These are phyloP conservation scores for Sporothrix inflata DNA, from an alignment of 2,329 filamentous ascomycete genomes.

Conservation along the genomic window DNA sequence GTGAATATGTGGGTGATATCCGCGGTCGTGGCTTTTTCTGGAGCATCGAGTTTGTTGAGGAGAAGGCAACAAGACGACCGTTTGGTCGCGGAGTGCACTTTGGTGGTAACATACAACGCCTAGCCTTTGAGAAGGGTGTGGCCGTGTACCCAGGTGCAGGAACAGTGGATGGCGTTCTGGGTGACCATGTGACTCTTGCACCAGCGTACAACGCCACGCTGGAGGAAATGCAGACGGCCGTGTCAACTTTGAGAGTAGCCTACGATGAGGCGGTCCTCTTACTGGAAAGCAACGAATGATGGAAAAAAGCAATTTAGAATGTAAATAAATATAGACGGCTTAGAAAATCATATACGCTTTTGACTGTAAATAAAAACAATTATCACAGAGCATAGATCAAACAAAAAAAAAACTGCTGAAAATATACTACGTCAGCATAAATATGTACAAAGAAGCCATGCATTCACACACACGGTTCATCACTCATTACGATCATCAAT, in stretches of 20 bases:
- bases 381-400: not conserved
- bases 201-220: constrained; percentile 67
- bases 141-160: constrained; percentile 65
- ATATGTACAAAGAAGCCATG: not conserved
- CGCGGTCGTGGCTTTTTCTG: constrained; percentile 63
- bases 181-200: constrained; percentile 71
- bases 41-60: constrained; percentile 49
- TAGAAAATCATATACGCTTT: not conserved
- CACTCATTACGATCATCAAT: not conserved
- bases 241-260: constrained; percentile 53
- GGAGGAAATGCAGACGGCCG: constrained; percentile 56
- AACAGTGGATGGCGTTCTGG: constrained; percentile 59
- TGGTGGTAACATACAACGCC: constrained; percentile 40
- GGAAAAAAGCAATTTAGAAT: not conserved
- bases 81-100: constrained; percentile 41
- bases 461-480: not conserved
- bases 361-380: not conserved
- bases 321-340: not conserved
- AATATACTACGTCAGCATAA: not conserved
- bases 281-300: not conserved
- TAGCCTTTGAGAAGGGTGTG: constrained; percentile 39
- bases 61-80: constrained; percentile 40
- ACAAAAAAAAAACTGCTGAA: not conserved
- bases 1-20: constrained; percentile 59
- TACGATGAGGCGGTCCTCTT: constrained; percentile 1